Conservation (phyloP, 139 green algal species). For the Diplosphaera chodatii region DNA sequence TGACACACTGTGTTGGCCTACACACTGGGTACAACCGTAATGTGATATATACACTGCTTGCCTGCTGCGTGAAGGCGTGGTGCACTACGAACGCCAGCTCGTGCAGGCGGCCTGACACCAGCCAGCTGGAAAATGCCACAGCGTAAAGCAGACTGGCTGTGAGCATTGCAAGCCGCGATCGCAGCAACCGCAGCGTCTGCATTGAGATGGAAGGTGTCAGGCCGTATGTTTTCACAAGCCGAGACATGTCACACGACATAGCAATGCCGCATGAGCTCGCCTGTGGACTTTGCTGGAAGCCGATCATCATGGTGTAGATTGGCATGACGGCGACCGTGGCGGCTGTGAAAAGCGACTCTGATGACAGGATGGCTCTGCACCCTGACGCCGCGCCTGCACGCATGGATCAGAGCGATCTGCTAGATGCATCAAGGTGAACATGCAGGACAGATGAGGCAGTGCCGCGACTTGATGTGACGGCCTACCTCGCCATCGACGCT, state of each 20-base stretch:
- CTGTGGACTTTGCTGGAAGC: conserved; percentile 7
- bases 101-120: neutral
- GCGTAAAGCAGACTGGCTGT: neutral
- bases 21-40: too few species aligned
- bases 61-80: neutral
- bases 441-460: too few species aligned
- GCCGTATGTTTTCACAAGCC: too few species aligned
- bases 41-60: too few species aligned
- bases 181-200: neutral
- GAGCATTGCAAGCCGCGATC: neutral
- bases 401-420: too few species aligned
- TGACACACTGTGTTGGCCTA: too few species aligned
- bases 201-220: neutral
- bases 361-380: neutral
- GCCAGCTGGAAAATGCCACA: neutral
- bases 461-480: too few species aligned
- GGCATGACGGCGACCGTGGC: conserved; percentile 59
- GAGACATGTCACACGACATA: too few species aligned
- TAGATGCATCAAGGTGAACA: too few species aligned
- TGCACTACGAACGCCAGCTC: neutral
- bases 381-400: neutral
- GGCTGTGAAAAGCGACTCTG: conserved; percentile 39
- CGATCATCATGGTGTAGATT: conserved; percentile 56
- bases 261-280: too few species aligned
- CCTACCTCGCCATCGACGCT: too few species aligned